A percentile compares a stretch with the other conserved stretches of the same genome.
Conservation (phyloP, 208 protist species). For the Perkinsela sp. region DNA sequence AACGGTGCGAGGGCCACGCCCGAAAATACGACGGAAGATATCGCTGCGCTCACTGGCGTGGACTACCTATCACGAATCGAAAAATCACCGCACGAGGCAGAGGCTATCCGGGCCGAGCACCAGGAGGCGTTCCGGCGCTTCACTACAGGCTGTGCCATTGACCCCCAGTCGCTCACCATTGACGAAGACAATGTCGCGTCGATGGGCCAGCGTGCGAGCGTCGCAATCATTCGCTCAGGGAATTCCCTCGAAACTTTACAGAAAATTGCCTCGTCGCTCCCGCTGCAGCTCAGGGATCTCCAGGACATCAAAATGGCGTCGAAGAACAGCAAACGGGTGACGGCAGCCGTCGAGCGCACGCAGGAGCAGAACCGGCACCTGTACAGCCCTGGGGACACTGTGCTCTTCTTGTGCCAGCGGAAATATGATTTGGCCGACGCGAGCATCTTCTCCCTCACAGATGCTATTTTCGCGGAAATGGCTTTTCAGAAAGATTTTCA, state of each 20-base stretch:
- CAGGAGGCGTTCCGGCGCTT: background rate
- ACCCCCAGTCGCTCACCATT: background rate
- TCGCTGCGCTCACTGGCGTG: slow-evolving; percentile 1
- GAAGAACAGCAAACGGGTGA: background rate
- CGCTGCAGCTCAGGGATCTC: background rate
- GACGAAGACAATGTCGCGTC: background rate
- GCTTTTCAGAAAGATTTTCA: background rate
- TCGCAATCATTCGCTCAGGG: background rate
- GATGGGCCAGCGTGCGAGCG: background rate
- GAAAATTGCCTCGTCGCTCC: background rate
- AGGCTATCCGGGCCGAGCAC: background rate
- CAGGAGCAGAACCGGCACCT: background rate
- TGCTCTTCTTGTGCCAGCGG: too few relatives aligned
- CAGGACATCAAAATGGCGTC: background rate
- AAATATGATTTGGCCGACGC: slow-evolving; percentile 7
- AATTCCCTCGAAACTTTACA: background rate
- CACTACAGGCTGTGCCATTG: background rate
- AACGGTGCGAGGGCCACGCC: background rate
- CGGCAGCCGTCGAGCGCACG: background rate
- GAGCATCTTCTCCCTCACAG: background rate
- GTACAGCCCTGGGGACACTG: too few relatives aligned
- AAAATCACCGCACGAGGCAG: background rate
- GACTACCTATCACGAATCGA: background rate
- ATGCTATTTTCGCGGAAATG: background rate
- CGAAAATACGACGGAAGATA: background rate